Conservation (phyloP, 2,329 filamentous ascomycete species). For the Pseudogymnoascus sp. region DNA sequence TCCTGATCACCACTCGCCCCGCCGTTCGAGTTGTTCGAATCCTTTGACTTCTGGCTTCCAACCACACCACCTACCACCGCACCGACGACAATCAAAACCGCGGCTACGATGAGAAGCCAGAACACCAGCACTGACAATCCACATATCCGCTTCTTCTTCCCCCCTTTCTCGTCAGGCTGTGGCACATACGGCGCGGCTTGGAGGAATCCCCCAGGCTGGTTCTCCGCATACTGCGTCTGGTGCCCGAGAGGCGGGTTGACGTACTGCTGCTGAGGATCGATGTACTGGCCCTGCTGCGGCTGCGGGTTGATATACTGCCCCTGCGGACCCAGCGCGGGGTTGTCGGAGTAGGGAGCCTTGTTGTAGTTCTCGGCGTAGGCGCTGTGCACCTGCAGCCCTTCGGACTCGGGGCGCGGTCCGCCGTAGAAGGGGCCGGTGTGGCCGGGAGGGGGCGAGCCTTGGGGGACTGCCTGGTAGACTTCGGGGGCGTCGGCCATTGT, state of each 20-base stretch:
- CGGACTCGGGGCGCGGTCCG: not conserved
- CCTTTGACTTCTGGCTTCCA: not conserved
- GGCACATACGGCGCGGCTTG: not conserved
- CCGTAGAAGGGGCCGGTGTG: not conserved
- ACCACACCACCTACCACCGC: conserved; percentile 1
- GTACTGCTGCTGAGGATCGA: not conserved
- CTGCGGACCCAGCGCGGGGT: not conserved
- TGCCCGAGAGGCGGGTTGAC: not conserved
- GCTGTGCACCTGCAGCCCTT: not conserved
- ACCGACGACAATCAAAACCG: not conserved
- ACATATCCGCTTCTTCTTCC: not conserved
- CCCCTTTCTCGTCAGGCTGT: not conserved
- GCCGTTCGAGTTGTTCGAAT: not conserved
- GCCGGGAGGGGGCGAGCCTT: not conserved
- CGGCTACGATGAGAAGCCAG: not conserved
- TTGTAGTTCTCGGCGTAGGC: not conserved
- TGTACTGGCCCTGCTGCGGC: not conserved
- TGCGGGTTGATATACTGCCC: not conserved
- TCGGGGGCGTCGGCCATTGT: conserved; percentile 4
- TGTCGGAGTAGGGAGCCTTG: not conserved
- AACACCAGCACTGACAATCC: not conserved
- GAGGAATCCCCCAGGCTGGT: not conserved
- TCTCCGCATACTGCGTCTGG: not conserved
- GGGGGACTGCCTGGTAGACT: not conserved
- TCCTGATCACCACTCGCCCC: not conserved